Evolutionary conservation across 2,329 filamentous ascomycete genomes (phyloP).

Genomic region (Lojkania enalia): DNA sequence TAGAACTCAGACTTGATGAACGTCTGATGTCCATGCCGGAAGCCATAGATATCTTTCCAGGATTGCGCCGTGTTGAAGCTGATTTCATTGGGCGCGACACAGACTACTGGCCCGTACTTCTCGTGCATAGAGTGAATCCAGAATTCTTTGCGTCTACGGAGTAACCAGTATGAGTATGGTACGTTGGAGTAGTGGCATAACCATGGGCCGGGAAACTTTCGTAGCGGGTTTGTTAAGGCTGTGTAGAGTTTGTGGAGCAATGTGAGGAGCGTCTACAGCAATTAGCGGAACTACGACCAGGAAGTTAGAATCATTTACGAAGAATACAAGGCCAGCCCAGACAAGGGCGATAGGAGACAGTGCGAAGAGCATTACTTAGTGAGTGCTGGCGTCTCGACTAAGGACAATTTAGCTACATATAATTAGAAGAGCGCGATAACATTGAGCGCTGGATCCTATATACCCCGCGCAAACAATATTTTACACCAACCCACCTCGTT

Average conservation of each 20-base stretch:
- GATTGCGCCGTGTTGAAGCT: constrained; percentile 44
- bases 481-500: too few species aligned
- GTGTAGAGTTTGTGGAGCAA: not conserved
- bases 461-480: too few species aligned
- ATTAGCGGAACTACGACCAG: too few species aligned
- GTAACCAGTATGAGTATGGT: not conserved
- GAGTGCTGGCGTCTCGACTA: too few species aligned
- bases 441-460: too few species aligned
- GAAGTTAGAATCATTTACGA: too few species aligned
- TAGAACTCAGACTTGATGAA: not conserved
- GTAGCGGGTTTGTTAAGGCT: not conserved
- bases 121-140: constrained; percentile 7
- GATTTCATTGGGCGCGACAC: constrained; percentile 51
- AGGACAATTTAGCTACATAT: too few species aligned
- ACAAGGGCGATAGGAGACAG: too few species aligned
- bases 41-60: constrained; percentile 46
- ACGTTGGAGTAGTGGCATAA: not conserved
- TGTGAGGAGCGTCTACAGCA: not conserved
- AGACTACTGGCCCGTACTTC: constrained; percentile 37
- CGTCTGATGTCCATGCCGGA: not conserved
- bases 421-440: too few species aligned
- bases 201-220: constrained; percentile 1
- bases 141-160: not conserved
- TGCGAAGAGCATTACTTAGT: too few species aligned
- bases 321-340: too few species aligned